Evolutionary conservation across 108 stramenopile species (phyloP), one percentile per base, ranked within the genome.

Genomic region (Nitzschia sp.): DNA sequence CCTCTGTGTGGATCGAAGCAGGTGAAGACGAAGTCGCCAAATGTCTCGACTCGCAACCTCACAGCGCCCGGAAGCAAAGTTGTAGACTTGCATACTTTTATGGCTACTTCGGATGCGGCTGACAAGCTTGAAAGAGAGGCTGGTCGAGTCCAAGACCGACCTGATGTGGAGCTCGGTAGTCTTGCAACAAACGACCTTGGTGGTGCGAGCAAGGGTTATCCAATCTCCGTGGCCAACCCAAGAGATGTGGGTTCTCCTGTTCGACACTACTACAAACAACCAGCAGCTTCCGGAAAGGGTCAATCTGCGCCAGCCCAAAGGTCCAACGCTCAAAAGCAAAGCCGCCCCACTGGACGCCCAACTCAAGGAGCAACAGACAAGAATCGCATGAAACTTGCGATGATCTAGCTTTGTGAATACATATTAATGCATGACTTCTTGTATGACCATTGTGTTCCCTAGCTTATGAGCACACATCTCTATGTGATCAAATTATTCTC

Each of bases 131-230:
- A 81, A 14, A 51, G 59, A 20, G 80, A 81, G 57, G 76, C 76
- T 51, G 80, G 67, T 10, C 59, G 80, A 2, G 64, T 63, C 34
- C 63, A 72, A 60, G 51, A 62, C 39, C 57, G 65, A 52, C 80
- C 75, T 3, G 80, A 81, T 53, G 63, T 81, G 7, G 80, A 81
- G 53, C 67, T 81, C 37, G 80, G 80, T 15, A 76, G 73, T 61
- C 58, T 80, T 37, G 73, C 72, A 20, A 75, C 79, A 8, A 73
- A 73, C 5, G 79, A 80, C 48, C 52, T 63, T 34, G 65, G 65
- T 7, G 40, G 65, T 10, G 40, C 9, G 7, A 29, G 54, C 21
- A 34, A 51, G 12, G 37, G 26, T 10, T 67, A 55, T 42, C 66
- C 66, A 17, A 55, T 67, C n/a, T 65, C 64, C 2, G 51, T 65